Percentiles rank a stretch among this genome's conserved stretches.
These are phyloP conservation scores for Euphorbia schlechtendalii DNA, from an alignment of 441 rosid genomes.

Conservation along the genomic window DNA sequence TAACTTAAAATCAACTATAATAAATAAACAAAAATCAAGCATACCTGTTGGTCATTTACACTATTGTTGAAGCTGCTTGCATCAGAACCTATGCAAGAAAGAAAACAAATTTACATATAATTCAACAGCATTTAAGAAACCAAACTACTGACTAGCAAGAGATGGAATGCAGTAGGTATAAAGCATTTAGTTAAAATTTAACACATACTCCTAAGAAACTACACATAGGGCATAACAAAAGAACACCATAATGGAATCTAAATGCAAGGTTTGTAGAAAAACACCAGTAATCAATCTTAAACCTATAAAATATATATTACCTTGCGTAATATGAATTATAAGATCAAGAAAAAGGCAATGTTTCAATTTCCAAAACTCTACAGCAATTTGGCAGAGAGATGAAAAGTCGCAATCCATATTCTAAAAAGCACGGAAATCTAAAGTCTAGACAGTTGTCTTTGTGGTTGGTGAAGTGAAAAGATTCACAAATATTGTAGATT, in stretches of 20 bases:
- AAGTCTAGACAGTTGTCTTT: constrained; percentile 4
- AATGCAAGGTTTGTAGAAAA: neutral
- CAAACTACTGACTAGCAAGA: neutral
- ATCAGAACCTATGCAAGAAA: constrained; percentile 51
- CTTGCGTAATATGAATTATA: neutral
- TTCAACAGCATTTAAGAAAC: constrained; percentile 12
- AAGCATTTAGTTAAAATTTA: constrained; percentile 1
- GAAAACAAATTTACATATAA: constrained; percentile 17
- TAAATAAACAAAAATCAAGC: constrained; percentile 29
- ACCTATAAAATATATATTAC: neutral
- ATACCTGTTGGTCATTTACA: constrained; percentile 89
- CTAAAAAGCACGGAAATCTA: neutral
- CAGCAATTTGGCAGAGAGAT: neutral
- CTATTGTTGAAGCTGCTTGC: constrained; percentile 85
- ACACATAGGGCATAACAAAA: constrained; percentile 5
- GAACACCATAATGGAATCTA: neutral
- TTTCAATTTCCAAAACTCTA: neutral
- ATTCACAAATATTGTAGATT: neutral
- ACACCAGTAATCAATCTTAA: neutral
- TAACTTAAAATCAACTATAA: constrained; percentile 9
- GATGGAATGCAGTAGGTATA: neutral
- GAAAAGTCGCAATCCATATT: neutral
- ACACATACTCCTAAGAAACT: constrained; percentile 1
- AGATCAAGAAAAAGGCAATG: neutral
- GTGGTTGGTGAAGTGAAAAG: neutral